These are phyloP conservation scores for Turritis glabra DNA, from an alignment of 345 rosid species.

Conservation along the genomic window DNA sequence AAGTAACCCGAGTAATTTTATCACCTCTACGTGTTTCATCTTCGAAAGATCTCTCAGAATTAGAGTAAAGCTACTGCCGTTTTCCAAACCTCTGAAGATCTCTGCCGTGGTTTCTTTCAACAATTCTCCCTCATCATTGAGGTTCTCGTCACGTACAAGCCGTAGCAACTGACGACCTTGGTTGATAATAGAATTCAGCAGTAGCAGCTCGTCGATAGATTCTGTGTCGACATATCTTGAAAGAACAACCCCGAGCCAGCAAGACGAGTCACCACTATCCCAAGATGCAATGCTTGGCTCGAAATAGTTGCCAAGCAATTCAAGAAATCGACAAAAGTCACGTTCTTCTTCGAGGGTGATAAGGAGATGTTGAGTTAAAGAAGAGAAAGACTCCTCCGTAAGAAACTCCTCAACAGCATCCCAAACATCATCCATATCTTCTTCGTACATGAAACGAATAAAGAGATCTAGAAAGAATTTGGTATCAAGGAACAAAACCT, in stretches of 20 bases:
- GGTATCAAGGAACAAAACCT: slow-evolving; percentile 60
- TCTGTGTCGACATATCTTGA: slow-evolving; percentile 44
- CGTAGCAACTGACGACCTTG: slow-evolving; percentile 67
- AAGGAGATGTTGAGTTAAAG: slow-evolving; percentile 71
- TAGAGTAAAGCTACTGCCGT: slow-evolving; percentile 41
- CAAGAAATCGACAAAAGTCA: slow-evolving; percentile 55
- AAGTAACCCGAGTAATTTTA: slow-evolving; percentile 61
- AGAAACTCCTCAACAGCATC: slow-evolving; percentile 68
- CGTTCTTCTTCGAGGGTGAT: slow-evolving; percentile 72
- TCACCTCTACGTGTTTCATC: slow-evolving; percentile 45
- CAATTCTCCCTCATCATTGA: slow-evolving; percentile 42
- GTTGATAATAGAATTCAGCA: slow-evolving; percentile 62
- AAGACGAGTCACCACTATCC: slow-evolving; percentile 46
- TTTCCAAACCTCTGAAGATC: slow-evolving; percentile 45
- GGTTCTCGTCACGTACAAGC: slow-evolving; percentile 63
- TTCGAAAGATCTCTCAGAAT: slow-evolving; percentile 49
- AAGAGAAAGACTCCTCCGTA: slow-evolving; percentile 58
- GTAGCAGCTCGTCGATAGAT: slow-evolving; percentile 65
- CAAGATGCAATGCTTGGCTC: slow-evolving; percentile 31
- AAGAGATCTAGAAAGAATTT: slow-evolving; percentile 69
- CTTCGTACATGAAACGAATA: slow-evolving; percentile 62
- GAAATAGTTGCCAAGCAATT: slow-evolving; percentile 46
- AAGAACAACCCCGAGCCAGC: slow-evolving; percentile 63
- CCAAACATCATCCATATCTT: slow-evolving; percentile 72
- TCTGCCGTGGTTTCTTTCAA: slow-evolving; percentile 48